phyloP scores from a whole-genome alignment of 139 green algal species.

The Auxenochlorella pyrenoidosa region DNA sequence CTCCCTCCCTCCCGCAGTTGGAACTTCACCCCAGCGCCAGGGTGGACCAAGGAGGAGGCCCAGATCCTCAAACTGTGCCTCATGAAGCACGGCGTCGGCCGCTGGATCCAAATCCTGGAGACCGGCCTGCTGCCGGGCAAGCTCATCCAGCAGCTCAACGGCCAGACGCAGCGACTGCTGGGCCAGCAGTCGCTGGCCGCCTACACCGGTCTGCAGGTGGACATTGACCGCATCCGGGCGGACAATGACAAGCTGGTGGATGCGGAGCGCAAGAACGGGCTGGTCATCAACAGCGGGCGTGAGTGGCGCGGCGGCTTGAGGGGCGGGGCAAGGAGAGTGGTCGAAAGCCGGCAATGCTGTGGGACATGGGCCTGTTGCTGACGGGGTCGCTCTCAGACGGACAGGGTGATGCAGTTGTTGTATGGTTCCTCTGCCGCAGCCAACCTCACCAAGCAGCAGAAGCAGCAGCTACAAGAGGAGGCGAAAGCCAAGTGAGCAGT shows the following conservation, averaged over 20 bases:
- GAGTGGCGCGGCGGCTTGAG: slow-evolving; percentile 31
- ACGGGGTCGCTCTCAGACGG: no score
- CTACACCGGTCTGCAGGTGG: slow-evolving; percentile 60
- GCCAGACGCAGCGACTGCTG: slow-evolving; percentile 88
- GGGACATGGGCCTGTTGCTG: no score
- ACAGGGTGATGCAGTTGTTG: not conserved
- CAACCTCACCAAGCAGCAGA: slow-evolving; percentile 76
- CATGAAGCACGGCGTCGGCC: slow-evolving; percentile 87
- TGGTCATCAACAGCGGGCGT: slow-evolving; percentile 89
- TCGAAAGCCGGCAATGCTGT: no score
- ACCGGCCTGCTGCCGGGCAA: slow-evolving; percentile 89
- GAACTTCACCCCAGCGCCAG: slow-evolving; percentile 93
- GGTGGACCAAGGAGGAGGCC: slow-evolving; percentile 89
- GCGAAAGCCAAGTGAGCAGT: slow-evolving; percentile 58
- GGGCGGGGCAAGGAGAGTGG: no score
- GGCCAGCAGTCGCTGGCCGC: slow-evolving; percentile 88
- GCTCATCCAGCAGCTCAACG: slow-evolving; percentile 90
- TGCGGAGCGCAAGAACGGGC: slow-evolving; percentile 76
- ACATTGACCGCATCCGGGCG: slow-evolving; percentile 81
- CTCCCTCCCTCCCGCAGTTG: slow-evolving; percentile 64
- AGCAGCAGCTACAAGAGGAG: slow-evolving; percentile 64
- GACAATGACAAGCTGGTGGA: slow-evolving; percentile 78
- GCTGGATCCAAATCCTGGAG: slow-evolving; percentile 88
- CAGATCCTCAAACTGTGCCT: slow-evolving; percentile 84
- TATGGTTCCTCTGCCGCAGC: slow-evolving; percentile 44